phyloP scores from a whole-genome alignment of 2,329 filamentous ascomycete genomes.

The Botrytis byssoidea region DNA sequence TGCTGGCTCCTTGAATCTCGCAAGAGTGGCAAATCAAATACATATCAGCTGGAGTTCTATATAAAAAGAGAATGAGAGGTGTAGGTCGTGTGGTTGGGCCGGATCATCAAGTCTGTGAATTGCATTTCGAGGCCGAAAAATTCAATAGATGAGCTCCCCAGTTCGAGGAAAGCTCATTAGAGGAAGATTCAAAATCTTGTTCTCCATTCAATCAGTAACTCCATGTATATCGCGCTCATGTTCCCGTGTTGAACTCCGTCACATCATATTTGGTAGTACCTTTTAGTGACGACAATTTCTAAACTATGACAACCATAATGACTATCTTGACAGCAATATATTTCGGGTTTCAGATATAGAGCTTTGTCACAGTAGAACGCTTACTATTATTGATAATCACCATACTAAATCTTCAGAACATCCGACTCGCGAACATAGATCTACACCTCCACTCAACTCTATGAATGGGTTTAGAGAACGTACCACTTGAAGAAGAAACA shows the following conservation, averaged over 20 bases:
- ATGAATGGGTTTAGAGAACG: no score
- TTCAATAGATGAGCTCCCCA: background rate
- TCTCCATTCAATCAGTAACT: background rate
- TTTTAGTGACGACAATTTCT: background rate
- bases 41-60: background rate
- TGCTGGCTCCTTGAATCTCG: background rate
- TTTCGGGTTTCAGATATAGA: background rate
- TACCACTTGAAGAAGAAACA: no score
- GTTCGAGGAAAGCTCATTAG: background rate
- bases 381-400: background rate
- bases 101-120: background rate
- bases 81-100: fast-evolving
- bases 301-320: background rate
- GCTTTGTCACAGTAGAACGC: background rate
- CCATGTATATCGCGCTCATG: background rate
- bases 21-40: no score
- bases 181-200: background rate
- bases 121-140: background rate
- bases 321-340: background rate
- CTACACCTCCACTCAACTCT: background rate
- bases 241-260: fast-evolving
- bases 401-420: background rate
- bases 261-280: background rate
- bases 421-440: fast-evolving
- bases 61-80: background rate